phyloP scores from a whole-genome alignment of 768 basidiomycete genomes.

The Suillus tomentosus region DNA sequence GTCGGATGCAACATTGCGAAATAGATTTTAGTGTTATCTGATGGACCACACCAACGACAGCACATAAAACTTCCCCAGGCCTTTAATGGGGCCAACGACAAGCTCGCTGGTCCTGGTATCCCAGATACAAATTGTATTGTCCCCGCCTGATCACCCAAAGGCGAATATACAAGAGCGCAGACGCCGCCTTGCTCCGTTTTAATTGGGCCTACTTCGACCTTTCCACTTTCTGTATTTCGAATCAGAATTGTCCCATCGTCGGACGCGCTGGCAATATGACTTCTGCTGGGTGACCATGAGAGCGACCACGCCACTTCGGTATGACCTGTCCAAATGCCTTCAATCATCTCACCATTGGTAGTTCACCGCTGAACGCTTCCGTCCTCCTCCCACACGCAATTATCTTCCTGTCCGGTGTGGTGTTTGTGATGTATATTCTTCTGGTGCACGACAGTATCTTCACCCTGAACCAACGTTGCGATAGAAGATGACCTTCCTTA shows the following conservation, averaged over 20 bases:
- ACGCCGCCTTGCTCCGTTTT: background rate
- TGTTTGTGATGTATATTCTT: too few species aligned
- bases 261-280: background rate
- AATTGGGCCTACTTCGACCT: background rate
- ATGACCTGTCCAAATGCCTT: background rate
- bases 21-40: background rate
- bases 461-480: too few species aligned
- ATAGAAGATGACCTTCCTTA: too few species aligned
- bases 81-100: background rate
- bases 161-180: background rate
- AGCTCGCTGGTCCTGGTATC: background rate
- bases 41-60: background rate
- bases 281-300: background rate
- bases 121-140: background rate
- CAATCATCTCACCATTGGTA: background rate
- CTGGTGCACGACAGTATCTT: too few species aligned
- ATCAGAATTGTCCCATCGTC: background rate
- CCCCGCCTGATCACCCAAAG: background rate
- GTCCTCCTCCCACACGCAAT: background rate
- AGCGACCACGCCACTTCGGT: background rate
- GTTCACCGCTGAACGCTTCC: background rate
- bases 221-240: background rate
- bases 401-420: background rate
- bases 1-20: background rate
- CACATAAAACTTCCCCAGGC: background rate